Base-by-base conservation (phyloP, 768 basidiomycete species). In the Lactarius pseudohatsudake region DNA sequence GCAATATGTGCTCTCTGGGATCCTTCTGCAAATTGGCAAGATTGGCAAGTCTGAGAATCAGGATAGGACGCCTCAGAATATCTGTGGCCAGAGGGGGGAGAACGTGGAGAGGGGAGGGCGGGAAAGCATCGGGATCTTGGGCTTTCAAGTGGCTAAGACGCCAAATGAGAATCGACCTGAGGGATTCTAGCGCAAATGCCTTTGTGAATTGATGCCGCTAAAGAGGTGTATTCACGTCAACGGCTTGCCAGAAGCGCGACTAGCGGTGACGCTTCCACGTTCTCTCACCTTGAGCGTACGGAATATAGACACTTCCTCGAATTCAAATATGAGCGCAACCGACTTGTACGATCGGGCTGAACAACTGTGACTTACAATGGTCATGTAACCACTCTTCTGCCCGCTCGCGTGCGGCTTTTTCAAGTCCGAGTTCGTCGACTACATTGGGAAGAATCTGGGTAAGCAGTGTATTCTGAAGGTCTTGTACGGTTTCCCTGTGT, bases 171-270 rank as follows among this genome's bases (percentile, higher is more conserved):
- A 77, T 83, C 71, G 81, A 79, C 61, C 82, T 80, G 43, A 86
- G 77, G 40, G 84, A 81, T 76, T 88, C 84, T 72, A 89, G 73
- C 22, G 86, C 80, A 68, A 88, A 86, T 0, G 87, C 84, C 60
- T 79, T 78, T 45, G 82, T 86, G 69, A 89, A 91, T 66, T 84
- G 82, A 73, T 90, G 85, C 69, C 87, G 84, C 90, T 92, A 75
- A 38, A 61, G 40, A 53, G 62, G 63, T 47, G 72, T 66, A 57
- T 64, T 57, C 38, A 43, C 61, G 41, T 22, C 61, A 56, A 56
- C 61, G 54, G 40, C 20, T 20, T 16, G 10, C 32, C 18, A 16
- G 7, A 13, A 32, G 8, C 26, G 36, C 15, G 34, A 57, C 18
- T 18, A 22, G 30, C 45, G 43, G 18, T 10, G 20, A 15, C 11